phyloP scores from a whole-genome alignment of 169 alveolate genomes.

The Eimeria maxima region DNA sequence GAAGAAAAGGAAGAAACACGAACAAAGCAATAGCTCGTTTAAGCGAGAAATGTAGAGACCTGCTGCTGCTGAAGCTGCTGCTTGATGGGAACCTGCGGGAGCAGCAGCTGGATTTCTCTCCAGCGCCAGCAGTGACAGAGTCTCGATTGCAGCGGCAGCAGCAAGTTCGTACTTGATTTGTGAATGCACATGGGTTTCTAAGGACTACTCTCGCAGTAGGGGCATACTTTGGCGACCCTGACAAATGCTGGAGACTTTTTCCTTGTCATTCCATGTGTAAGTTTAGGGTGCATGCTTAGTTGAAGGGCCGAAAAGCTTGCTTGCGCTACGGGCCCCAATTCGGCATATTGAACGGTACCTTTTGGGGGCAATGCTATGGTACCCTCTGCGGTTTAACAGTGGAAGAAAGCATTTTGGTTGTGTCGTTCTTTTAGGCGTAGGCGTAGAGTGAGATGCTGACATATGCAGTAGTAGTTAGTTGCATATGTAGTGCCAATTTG shows the following conservation, averaged over 20 bases:
- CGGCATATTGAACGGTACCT: not conserved
- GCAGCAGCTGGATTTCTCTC: not conserved
- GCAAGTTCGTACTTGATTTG: not conserved
- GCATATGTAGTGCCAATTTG: not conserved
- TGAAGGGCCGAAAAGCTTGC: not conserved
- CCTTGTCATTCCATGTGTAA: not conserved
- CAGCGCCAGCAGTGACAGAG: not conserved
- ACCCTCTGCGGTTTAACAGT: not conserved
- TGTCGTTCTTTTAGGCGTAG: not conserved
- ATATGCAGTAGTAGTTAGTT: not conserved
- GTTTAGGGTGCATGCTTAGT: not conserved
- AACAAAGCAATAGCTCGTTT: not conserved
- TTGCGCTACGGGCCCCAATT: not conserved
- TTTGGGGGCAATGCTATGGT: not conserved
- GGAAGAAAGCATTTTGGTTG: not conserved
- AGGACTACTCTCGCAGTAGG: not conserved
- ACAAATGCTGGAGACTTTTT: not conserved
- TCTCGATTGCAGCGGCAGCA: not conserved
- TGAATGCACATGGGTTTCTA: not conserved
- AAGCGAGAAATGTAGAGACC: slow-evolving; percentile 38
- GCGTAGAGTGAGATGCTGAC: too few relatives aligned
- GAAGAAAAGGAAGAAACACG: not conserved
- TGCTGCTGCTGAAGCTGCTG: slow-evolving; percentile 41
- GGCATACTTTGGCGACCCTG: not conserved
- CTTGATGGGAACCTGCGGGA: not conserved